Conservation (phyloP, 1,284 basidiomycete species). For the Leucoagaricus sp. region DNA sequence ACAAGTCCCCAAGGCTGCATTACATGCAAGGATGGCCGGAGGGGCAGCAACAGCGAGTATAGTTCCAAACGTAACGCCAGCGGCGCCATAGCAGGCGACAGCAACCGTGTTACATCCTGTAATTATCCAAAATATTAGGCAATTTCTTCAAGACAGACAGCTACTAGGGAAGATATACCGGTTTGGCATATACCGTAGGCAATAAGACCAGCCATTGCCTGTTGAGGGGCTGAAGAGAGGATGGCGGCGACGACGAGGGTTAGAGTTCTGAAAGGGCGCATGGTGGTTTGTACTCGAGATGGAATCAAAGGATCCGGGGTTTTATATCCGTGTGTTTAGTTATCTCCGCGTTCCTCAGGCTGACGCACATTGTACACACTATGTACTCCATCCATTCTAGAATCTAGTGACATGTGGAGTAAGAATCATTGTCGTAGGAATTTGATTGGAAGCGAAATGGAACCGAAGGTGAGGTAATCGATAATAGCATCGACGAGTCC, state of each 20-base stretch:
- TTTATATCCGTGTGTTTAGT: too few species aligned
- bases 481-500: too few species aligned
- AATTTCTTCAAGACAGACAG: not conserved
- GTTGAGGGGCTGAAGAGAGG: slow-evolving; percentile 1
- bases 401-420: too few species aligned
- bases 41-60: slow-evolving; percentile 41
- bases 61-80: slow-evolving; percentile 54
- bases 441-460: too few species aligned
- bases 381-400: too few species aligned
- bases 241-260: not conserved
- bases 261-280: not conserved
- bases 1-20: slow-evolving; percentile 49
- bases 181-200: slow-evolving; percentile 30
- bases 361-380: too few species aligned
- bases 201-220: slow-evolving; percentile 21
- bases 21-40: slow-evolving; percentile 50
- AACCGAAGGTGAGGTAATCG: too few species aligned
- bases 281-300: too few species aligned
- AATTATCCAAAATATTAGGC: not conserved
- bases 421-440: too few species aligned
- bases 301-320: too few species aligned
- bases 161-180: slow-evolving; percentile 18
- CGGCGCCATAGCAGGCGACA: slow-evolving; percentile 54
- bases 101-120: slow-evolving; percentile 54
- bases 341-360: too few species aligned